A percentile compares a stretch with the other conserved stretches of the same genome.
Conservation (phyloP, 306 rosid species). For the Hippophae tibetana region DNA sequence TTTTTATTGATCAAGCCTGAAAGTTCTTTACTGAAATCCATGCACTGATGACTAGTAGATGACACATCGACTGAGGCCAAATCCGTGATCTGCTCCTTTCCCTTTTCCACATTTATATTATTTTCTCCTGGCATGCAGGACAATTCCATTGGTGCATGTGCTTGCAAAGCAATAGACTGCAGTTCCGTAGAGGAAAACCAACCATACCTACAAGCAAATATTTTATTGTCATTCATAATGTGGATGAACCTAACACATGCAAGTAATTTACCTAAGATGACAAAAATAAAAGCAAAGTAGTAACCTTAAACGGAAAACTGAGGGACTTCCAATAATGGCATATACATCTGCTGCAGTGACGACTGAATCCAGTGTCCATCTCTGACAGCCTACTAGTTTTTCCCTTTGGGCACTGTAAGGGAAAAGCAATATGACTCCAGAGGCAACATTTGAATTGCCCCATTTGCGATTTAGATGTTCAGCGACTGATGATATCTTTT, state of each 20-base stretch:
- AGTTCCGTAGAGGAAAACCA: slow-evolving; percentile 58
- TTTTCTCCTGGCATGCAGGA: slow-evolving; percentile 38
- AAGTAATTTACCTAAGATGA: slow-evolving; percentile 3
- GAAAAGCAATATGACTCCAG: slow-evolving; percentile 79
- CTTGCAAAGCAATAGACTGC: slow-evolving; percentile 32
- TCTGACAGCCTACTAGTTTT: slow-evolving; percentile 44
- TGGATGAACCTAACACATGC: not conserved
- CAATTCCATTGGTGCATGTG: slow-evolving; percentile 35
- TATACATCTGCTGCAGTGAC: slow-evolving; percentile 75
- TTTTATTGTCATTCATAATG: slow-evolving; percentile 6
- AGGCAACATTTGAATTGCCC: slow-evolving; percentile 82
- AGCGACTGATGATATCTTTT: slow-evolving; percentile 86
- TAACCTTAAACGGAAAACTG: slow-evolving; percentile 79
- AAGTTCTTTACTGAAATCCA: slow-evolving; percentile 35
- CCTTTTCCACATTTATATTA: slow-evolving; percentile 26
- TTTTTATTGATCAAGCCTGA: slow-evolving; percentile 29
- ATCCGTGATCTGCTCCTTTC: slow-evolving; percentile 27
- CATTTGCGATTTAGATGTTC: slow-evolving; percentile 94
- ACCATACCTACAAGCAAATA: slow-evolving; percentile 72
- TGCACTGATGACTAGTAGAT: slow-evolving; percentile 29
- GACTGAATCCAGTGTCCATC: slow-evolving; percentile 76
- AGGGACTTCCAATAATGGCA: slow-evolving; percentile 66
- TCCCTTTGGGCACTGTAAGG: slow-evolving; percentile 66
- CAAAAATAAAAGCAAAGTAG: slow-evolving; percentile 5
- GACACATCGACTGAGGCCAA: slow-evolving; percentile 21